phyloP scores from a whole-genome alignment of 1,284 basidiomycete species.

The Kwoniella shivajii region DNA sequence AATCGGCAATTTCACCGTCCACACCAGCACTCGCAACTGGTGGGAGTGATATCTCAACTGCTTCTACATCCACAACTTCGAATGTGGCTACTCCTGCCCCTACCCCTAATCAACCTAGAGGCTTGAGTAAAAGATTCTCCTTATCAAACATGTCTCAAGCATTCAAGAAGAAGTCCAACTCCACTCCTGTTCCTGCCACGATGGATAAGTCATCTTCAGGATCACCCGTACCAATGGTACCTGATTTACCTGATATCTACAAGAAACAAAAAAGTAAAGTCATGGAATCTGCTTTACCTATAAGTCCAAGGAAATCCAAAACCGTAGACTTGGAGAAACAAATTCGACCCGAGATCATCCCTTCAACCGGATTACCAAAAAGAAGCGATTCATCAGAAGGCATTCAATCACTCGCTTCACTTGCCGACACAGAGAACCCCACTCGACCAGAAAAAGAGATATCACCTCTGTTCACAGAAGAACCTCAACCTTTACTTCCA shows the following conservation, averaged over 20 bases:
- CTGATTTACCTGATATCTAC: constrained; percentile 32
- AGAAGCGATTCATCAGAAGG: constrained; percentile 7
- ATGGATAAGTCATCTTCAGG: background rate
- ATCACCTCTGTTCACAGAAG: background rate
- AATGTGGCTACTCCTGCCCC: background rate
- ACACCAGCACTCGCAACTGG: constrained; percentile 17
- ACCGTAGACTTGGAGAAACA: background rate
- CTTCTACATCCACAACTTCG: constrained; percentile 3
- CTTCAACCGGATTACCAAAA: constrained; percentile 6
- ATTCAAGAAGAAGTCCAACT: constrained; percentile 29
- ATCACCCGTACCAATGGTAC: constrained; percentile 24
- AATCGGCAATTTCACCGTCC: constrained; percentile 1
- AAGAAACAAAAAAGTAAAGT: constrained; percentile 13
- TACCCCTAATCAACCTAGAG: constrained; percentile 4
- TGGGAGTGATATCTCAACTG: constrained; percentile 3
- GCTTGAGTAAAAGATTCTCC: constrained; percentile 35
- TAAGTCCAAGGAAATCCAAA: constrained; percentile 6
- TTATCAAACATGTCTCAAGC: constrained; percentile 38
- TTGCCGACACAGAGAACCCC: background rate
- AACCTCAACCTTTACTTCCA: background rate
- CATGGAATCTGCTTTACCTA: constrained; percentile 15
- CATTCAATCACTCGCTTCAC: constrained; percentile 2
- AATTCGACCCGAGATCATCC: background rate
- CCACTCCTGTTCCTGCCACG: constrained; percentile 1
- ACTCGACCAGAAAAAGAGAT: no score